phyloP scores from a whole-genome alignment of 1,139 yeast species.

The Debaryomycetaceae sp. region DNA sequence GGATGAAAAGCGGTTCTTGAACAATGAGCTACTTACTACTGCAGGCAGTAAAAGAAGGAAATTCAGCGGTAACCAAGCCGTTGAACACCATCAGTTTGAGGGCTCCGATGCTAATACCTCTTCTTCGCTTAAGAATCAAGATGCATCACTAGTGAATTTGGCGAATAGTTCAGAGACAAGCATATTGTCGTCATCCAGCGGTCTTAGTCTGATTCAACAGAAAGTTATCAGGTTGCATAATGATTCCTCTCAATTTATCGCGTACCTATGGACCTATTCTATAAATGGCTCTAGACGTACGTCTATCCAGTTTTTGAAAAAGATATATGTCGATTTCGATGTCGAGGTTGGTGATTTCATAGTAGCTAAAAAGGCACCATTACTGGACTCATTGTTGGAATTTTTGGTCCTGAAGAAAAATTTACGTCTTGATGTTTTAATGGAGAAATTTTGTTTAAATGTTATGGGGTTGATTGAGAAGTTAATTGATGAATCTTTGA shows the following conservation, averaged over 20 bases:
- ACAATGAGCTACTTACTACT: constrained; percentile 33
- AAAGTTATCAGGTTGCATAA: constrained; percentile 25
- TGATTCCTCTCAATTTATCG: constrained; percentile 35
- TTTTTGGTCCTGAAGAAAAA: constrained; percentile 41
- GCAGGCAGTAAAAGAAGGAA: constrained; percentile 14
- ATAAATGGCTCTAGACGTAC: constrained; percentile 51
- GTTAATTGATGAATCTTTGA: constrained; percentile 19
- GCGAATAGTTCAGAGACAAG: background rate
- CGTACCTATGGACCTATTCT: constrained; percentile 34
- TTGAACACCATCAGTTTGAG: background rate
- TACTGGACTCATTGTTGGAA: constrained; percentile 29
- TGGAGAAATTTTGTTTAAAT: constrained; percentile 36
- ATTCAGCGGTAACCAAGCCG: background rate
- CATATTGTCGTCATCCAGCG: background rate
- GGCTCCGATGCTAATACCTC: background rate
- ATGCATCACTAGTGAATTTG: background rate
- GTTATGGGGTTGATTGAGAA: constrained; percentile 31
- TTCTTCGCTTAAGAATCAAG: background rate
- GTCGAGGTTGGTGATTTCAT: constrained; percentile 28
- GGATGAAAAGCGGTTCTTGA: constrained; percentile 68
- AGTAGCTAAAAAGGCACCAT: constrained; percentile 27
- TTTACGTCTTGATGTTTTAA: constrained; percentile 41
- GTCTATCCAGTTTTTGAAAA: constrained; percentile 47
- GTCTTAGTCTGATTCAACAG: constrained; percentile 4
- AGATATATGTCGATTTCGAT: constrained; percentile 38